These are phyloP conservation scores for Dryas octopetala DNA, from an alignment of 306 rosid species.

Conservation along the genomic window DNA sequence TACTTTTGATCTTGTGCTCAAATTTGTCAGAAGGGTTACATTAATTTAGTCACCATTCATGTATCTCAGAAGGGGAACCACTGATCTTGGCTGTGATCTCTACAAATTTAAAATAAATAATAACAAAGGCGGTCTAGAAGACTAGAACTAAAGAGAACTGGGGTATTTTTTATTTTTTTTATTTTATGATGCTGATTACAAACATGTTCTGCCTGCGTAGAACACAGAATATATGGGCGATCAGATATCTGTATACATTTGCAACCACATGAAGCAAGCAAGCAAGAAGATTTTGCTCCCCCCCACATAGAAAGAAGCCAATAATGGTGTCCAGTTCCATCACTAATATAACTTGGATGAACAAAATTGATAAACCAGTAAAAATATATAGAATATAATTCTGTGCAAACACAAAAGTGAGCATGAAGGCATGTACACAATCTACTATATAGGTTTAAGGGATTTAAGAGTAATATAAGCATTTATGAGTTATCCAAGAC, in stretches of 20 bases:
- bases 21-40: neutral
- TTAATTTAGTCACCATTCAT: neutral
- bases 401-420: neutral
- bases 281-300: neutral
- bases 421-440: neutral
- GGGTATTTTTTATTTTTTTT: too few species aligned
- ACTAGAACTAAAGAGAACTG: neutral
- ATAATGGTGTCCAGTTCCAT: neutral
- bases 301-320: neutral
- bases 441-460: neutral
- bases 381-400: neutral
- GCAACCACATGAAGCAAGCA: neutral
- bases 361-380: neutral
- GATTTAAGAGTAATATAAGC: neutral
- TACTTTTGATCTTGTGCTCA: neutral
- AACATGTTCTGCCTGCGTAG: neutral
- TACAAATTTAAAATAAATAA: neutral
- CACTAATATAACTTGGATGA: neutral
- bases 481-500: neutral
- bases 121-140: neutral
- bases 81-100: neutral
- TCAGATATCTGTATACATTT: neutral
- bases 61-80: neutral
- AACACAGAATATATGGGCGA: constrained; percentile 12
- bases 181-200: neutral